Evolutionary conservation across 768 basidiomycete species (phyloP).

Genomic region (Suillus placidus): DNA sequence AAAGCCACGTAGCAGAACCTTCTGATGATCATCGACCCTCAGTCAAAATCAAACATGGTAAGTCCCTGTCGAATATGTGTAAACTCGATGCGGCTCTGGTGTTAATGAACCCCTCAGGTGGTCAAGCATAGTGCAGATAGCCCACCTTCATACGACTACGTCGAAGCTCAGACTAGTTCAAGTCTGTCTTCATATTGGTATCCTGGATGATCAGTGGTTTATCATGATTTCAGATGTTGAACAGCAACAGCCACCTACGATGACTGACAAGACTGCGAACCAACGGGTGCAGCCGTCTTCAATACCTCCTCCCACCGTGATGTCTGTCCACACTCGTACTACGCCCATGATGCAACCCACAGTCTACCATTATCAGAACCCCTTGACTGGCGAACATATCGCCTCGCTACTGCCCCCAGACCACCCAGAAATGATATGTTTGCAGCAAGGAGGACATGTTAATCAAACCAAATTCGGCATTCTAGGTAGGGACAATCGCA

Average conservation of each 20-base stretch:
- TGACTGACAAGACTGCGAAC: conserved; percentile 19
- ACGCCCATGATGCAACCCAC: conserved; percentile 45
- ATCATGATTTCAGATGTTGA: conserved; percentile 14
- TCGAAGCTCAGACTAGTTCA: conserved; percentile 29
- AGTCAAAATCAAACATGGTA: conserved; percentile 29
- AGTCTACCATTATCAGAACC: conserved; percentile 72
- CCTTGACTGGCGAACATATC: conserved; percentile 56
- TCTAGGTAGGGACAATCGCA: conserved; percentile 50
- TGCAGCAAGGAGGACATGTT: conserved; percentile 76
- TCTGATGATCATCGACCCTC: conserved; percentile 30
- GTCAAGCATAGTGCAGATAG: conserved; percentile 31
- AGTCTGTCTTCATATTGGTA: conserved; percentile 26
- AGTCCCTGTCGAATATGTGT: background rate
- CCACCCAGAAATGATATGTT: conserved; percentile 83
- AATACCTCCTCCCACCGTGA: conserved; percentile 18
- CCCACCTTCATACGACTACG: conserved; percentile 54
- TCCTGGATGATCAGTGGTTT: background rate
- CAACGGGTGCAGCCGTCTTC: conserved; percentile 11
- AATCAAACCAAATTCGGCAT: conserved; percentile 66
- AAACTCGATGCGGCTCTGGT: background rate
- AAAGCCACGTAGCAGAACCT: conserved; percentile 5
- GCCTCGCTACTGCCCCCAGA: conserved; percentile 71
- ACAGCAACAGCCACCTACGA: background rate
- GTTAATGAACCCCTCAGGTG: background rate
- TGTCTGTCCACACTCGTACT: conserved; percentile 22